A percentile compares a stretch with the other conserved stretches of the same genome.
phyloP scores from a whole-genome alignment of 306 rosid species.

The Trichosanthes truncata region DNA sequence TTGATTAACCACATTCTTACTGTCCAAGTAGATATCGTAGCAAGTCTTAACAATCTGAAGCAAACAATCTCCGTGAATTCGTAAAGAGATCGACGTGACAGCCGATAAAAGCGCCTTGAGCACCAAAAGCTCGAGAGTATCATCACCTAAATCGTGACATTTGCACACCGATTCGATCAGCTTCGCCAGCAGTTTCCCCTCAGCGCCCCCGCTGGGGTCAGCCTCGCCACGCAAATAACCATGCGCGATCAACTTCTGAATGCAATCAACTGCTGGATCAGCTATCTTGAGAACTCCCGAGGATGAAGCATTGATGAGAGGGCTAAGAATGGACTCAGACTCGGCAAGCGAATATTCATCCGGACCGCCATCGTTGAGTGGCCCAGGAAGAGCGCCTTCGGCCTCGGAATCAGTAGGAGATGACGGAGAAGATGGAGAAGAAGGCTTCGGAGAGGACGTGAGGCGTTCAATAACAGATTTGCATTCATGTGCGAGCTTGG shows the following conservation, averaged over 20 bases:
- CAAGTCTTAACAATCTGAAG: slow-evolving; percentile 85
- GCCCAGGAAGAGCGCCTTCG: slow-evolving; percentile 52
- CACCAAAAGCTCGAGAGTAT: slow-evolving; percentile 65
- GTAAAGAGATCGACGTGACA: slow-evolving; percentile 80
- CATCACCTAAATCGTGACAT: slow-evolving; percentile 83
- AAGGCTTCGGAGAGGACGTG: slow-evolving; percentile 19
- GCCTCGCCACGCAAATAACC: slow-evolving; percentile 94
- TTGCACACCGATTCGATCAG: slow-evolving; percentile 88
- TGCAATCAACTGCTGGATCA: slow-evolving; percentile 93
- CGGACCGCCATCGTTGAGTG: slow-evolving; percentile 85
- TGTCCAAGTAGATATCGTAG: slow-evolving; percentile 77
- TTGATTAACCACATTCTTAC: slow-evolving; percentile 85
- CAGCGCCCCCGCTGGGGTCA: slow-evolving; percentile 49
- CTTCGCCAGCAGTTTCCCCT: slow-evolving; percentile 63
- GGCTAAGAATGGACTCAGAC: slow-evolving; percentile 69
- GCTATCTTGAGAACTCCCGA: slow-evolving; percentile 80
- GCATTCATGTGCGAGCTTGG: slow-evolving; percentile 84
- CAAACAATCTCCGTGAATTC: slow-evolving; percentile 93
- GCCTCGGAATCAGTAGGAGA: slow-evolving; percentile 35
- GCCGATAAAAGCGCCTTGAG: slow-evolving; percentile 83
- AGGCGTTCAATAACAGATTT: slow-evolving; percentile 77
- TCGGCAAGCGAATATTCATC: slow-evolving; percentile 63
- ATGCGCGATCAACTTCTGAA: slow-evolving; percentile 80
- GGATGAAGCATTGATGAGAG: slow-evolving; percentile 71
- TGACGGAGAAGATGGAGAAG: slow-evolving; percentile 13